These are phyloP conservation scores for Helianthus annuus DNA, from an alignment of 129 eudicot genomes.

Conservation along the genomic window DNA sequence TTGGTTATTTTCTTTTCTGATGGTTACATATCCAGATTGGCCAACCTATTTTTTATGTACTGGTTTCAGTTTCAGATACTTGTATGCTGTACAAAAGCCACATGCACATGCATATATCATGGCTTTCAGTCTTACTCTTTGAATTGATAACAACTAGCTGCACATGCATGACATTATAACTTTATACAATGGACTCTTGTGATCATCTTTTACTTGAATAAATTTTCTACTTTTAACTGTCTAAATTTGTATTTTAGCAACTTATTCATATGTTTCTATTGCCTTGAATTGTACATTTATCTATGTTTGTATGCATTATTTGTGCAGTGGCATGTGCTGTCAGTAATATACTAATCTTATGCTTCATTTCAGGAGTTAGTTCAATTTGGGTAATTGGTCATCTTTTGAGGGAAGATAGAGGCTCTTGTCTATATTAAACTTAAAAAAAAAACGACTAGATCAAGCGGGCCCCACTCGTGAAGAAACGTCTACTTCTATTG, in stretches of 20 bases:
- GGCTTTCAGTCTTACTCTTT: conserved; percentile 24
- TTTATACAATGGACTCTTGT: background rate
- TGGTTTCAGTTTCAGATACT: conserved; percentile 64
- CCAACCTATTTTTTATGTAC: conserved; percentile 42
- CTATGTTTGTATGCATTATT: conserved; percentile 21
- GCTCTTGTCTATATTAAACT: conserved; percentile 56
- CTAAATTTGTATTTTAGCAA: conserved; percentile 12
- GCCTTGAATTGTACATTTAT: conserved; percentile 9
- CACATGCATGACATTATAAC: conserved; percentile 25
- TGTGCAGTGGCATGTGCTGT: conserved; percentile 32
- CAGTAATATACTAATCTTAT: conserved; percentile 3
- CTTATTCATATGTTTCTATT: background rate
- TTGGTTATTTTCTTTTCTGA: conserved; percentile 1
- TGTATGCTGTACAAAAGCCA: conserved; percentile 58
- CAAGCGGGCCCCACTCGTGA: conserved; percentile 58
- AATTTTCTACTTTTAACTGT: background rate
- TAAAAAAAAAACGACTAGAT: conserved; percentile 68
- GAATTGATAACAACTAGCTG: background rate
- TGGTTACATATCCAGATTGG: conserved; percentile 1
- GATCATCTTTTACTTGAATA: background rate
- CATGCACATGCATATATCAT: conserved; percentile 47
- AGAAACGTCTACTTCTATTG: conserved; percentile 58
- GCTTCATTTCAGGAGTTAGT: conserved; percentile 2
- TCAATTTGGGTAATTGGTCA: conserved; percentile 24
- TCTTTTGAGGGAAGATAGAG: conserved; percentile 67